Evolutionary conservation across 2,329 filamentous ascomycete species (phyloP).

Genomic region (Paracoccidioides lutzii): DNA sequence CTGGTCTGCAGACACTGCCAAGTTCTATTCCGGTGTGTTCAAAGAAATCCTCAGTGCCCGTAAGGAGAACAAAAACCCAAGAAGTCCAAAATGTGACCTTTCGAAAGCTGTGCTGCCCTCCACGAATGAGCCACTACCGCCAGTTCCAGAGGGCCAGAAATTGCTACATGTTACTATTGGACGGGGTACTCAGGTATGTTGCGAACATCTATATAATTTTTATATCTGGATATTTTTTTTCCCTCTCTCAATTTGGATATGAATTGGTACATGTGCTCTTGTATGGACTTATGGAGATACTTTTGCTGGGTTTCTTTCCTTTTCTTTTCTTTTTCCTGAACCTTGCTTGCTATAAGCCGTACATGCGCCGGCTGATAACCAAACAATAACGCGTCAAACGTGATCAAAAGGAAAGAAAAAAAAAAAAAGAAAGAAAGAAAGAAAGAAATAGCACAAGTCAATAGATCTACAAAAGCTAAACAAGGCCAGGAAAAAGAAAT

Average conservation of each 20-base stretch:
- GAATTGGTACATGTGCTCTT: neutral
- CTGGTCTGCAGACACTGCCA: slow-evolving; percentile 29
- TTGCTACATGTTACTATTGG: slow-evolving; percentile 74
- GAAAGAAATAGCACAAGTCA: neutral
- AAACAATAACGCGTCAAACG: too few species aligned
- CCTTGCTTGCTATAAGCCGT: neutral
- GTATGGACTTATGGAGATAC: neutral
- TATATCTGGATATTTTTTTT: slow-evolving; percentile 3
- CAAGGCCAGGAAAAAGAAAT: neutral
- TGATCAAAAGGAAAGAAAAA: neutral
- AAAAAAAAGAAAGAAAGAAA: neutral
- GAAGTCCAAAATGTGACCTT: slow-evolving; percentile 20
- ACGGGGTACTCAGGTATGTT: slow-evolving; percentile 53
- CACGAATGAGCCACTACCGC: slow-evolving; percentile 48
- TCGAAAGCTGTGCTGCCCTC: slow-evolving; percentile 25
- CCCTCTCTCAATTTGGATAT: too few species aligned
- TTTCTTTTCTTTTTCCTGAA: neutral
- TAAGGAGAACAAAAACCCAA: slow-evolving; percentile 8
- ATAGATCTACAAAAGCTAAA: neutral
- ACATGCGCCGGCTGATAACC: neutral
- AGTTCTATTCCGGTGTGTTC: slow-evolving; percentile 29
- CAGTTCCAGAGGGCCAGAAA: slow-evolving; percentile 45
- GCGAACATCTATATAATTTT: neutral
- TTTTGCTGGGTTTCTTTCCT: neutral
- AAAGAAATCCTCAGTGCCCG: slow-evolving; percentile 23